Evolutionary conservation across 306 rosid genomes (phyloP), one percentile per base, ranked within the genome.

Genomic region (Malus sylvestris): DNA sequence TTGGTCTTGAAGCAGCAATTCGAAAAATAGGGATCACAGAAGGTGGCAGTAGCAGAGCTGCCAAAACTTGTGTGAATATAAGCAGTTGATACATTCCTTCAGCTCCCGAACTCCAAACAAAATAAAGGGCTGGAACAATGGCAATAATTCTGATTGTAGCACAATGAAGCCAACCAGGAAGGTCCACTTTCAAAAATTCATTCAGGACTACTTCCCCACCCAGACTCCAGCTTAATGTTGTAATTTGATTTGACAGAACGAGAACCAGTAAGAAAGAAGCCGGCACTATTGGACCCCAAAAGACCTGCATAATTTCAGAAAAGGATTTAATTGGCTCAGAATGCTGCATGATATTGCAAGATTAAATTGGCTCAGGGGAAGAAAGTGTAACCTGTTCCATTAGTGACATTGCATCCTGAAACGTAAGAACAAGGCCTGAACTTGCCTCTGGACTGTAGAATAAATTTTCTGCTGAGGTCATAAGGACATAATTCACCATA

Each of bases 91-190:
- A 92, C 90, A 90, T 86, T 81, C 97, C 98, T 81, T 95, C 98
- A 62, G 97, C 90, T 78, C 97, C 98, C 10, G 91, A 87, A 85
- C 86, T 89, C 97, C 97, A 95, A 30, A 85, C 97, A 73, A 93
- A 95, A 68, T 88, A 92, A 57, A 95, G 86, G 52, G 98, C 97
- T 14, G 98, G 97, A 87, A 89, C 80, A 77, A 90, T 82, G 22
- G 97, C 89, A 84, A 92, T 74, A 76, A 92, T 88, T 85, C 98
- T 89, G 77, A 95, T 85, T 72, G 97, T 95, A 22, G 84, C 90
- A 81, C 91, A 95, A 78, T 95, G 97, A 80, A 95, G 94, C 98
- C 98, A 95, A 72, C 93, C 96, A 13, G 98, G 98, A 79, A 92
- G 90, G 62, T 95, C 93, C 67, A 95, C 75, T 82, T 88, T 92